Percentiles rank a stretch among this genome's conserved stretches.
phyloP scores from a whole-genome alignment of 1,284 basidiomycete species.

The Boletus sp. region DNA sequence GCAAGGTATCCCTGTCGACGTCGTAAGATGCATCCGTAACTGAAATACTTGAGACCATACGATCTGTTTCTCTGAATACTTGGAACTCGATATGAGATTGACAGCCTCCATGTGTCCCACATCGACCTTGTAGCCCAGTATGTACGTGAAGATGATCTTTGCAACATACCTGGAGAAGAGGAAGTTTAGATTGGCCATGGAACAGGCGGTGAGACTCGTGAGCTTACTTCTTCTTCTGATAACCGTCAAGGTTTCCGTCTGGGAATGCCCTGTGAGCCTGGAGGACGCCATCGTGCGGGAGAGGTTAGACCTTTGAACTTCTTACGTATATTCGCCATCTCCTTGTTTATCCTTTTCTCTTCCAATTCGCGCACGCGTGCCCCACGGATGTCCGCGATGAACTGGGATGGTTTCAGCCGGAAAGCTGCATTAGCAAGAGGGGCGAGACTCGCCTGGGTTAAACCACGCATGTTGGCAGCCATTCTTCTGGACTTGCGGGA shows the following conservation, averaged over 20 bases:
- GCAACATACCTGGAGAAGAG: conserved; percentile 70
- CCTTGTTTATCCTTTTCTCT: conserved; percentile 98
- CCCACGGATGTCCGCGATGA: conserved; percentile 97
- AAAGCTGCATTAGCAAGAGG: conserved; percentile 2
- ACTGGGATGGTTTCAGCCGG: conserved; percentile 46
- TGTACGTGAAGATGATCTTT: conserved; percentile 99
- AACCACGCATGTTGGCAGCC: conserved; percentile 85
- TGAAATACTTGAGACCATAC: conserved; percentile 45
- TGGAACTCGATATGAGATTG: conserved; percentile 92
- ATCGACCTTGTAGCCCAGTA: conserved; percentile 98
- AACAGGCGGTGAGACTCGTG: conserved; percentile 16
- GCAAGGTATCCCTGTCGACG: conserved; percentile 86
- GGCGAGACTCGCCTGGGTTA: conserved; percentile 69
- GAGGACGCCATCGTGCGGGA: conserved; percentile 4
- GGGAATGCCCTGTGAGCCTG: conserved; percentile 9
- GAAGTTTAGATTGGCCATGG: conserved; percentile 13
- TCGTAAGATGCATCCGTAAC: conserved; percentile 12
- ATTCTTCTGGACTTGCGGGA: conserved; percentile 39
- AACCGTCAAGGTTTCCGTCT: conserved; percentile 97
- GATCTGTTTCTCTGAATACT: conserved; percentile 99
- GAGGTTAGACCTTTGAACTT: conserved; percentile 84
- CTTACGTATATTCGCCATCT: conserved; percentile 99
- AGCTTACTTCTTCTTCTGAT: conserved; percentile 96
- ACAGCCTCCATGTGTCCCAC: conserved; percentile 99
- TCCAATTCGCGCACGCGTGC: conserved; percentile 85